Evolutionary conservation across 2,329 filamentous ascomycete genomes (phyloP), one percentile per base, ranked within the genome.

Genomic region (Fusarium haematococcum): DNA sequence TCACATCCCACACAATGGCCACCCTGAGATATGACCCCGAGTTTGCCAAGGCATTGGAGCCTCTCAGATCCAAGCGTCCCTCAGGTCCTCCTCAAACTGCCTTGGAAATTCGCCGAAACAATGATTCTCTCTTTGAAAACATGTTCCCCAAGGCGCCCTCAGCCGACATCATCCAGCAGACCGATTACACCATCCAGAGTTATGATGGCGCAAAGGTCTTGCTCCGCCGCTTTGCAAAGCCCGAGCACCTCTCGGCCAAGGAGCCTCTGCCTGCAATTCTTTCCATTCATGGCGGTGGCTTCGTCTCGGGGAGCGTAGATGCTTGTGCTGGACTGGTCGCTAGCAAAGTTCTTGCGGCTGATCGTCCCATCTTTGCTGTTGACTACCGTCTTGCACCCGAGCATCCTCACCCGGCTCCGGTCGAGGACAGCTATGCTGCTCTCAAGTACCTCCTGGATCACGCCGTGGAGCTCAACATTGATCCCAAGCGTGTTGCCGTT

Each of bases 341-440:
- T 7, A 50, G 39, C 9, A 45, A 45, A 18, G 68, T 60, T 2
- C 41, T 76, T 11, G 54, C 45, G 7, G 50, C 27, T 1, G 65
- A 58, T 3, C 74, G 69, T 10, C 68, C 71, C 4, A 35, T 76
- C 2, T 78, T 78, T 62, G 71, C 65, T 4, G 57, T 78, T 35
- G 71, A 67, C 13, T 78, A 77, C 25, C 77, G 75, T 4, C 68
- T 77, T 30, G 73, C 76, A 11, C 76, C 74, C 2, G 73, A 78
- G 59, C 27, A 74, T 35, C 71, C 58, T 7, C 60, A 63, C 16
- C 75, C 75, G 10, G 52, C 66, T 1, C 54, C 65, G 1, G 52
- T 69, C 2, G 71, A 78, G 16, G 77, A 78, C 37, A 72, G 56
- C 7, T 76, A 69, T n/a, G 73, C 68, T 0, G 73, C 70, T 8